Conservation (phyloP, 495 filamentous ascomycete genomes). For the Neurospora sp. region DNA sequence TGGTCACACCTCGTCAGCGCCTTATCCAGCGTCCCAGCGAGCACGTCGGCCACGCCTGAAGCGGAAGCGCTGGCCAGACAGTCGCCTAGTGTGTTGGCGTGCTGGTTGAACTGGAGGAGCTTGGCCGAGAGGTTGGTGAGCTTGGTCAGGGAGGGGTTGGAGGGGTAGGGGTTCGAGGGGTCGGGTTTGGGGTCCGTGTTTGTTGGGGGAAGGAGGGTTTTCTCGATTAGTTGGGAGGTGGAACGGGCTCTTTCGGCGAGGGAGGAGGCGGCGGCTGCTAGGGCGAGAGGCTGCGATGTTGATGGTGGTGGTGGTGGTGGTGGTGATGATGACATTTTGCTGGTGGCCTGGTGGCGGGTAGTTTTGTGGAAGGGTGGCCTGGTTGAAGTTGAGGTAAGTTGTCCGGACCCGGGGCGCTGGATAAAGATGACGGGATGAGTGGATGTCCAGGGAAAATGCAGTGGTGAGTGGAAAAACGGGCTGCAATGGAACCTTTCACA, state of each 20-base stretch:
- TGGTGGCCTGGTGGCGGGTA: background rate
- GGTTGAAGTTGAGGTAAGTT: background rate
- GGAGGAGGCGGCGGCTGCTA: background rate
- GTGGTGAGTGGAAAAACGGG: background rate
- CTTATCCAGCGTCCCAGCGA: background rate
- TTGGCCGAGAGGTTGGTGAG: background rate
- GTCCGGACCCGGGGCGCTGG: background rate
- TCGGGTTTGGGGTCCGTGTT: background rate
- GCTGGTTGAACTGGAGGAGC: conserved; percentile 5
- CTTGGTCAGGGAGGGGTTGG: background rate
- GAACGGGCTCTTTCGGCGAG: background rate
- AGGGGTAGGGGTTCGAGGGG: background rate
- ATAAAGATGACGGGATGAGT: background rate
- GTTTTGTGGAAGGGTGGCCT: too few relatives aligned
- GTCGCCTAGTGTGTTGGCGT: background rate
- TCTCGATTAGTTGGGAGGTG: background rate
- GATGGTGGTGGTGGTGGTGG: background rate
- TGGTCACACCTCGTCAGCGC: background rate
- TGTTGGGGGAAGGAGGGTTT: background rate
- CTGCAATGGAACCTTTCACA: background rate
- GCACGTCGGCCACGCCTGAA: background rate
- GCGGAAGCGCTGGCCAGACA: background rate
- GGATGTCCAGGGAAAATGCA: background rate
- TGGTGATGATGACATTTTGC: background rate
- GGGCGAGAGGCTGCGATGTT: background rate